Base-by-base conservation (phyloP, 345 rosid species). In the Gynandropsis gynandra region DNA sequence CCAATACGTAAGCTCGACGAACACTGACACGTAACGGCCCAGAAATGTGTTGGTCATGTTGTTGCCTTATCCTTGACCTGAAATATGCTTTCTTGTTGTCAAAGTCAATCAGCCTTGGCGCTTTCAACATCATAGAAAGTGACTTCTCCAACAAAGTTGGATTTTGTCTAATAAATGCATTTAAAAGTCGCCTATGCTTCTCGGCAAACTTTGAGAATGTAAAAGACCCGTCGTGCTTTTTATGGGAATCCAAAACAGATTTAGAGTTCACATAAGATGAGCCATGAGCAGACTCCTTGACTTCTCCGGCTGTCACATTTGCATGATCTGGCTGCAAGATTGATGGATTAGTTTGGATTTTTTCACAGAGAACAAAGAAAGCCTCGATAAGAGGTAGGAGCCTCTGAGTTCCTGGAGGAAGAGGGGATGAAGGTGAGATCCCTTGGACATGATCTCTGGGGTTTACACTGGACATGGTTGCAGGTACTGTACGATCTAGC, bases 1-100 rank as follows among this genome's bases (percentile, higher is more conserved):
- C 98, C 80, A 90, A 73, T 48, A 90, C 87, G 74, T 90, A 87
- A 37, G 96, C 89, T 16, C 98, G 81, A 42, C 92, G 78, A 37
- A 90, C 95, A 67, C 89, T 82, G 17, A 90, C 79, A 52, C 95
- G 92, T 63, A 90, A 64, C 37, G 96, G 92, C 46, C 98, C 96
- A 58, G 95, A 78, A 54, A 84, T 78, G 44, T 82, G 92, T 53
- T 84, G 96, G 47, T 87, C 96, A 48, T 87, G 89, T 47, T 82
- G 92, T 63, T 82, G 95, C 76, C 85, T 76, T 71, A 90, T 87
- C 69, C 87, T 87, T 61, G 98, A 78, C 49, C 89, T 82, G 75
- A 90, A 90, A 73, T 90, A 87, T 5, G 96, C 76, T 65, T 80
- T 80, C 74, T 90, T 90, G 77, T 90, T 90, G 64, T 90, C 96